phyloP scores from a whole-genome alignment of 441 rosid species.

The Pelargonium citronellum region DNA sequence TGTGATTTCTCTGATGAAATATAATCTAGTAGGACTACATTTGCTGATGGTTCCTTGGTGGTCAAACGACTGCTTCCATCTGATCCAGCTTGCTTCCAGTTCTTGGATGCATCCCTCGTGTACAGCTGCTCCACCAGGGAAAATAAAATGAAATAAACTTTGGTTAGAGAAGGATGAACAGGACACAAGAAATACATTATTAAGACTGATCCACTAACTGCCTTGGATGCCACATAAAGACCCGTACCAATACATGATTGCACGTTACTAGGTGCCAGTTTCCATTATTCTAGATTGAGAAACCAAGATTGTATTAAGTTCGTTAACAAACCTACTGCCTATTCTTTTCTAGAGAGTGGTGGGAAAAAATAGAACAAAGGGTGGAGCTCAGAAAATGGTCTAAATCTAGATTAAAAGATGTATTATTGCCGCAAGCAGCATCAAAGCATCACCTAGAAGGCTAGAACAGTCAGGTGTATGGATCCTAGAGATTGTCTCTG shows the following conservation, averaged over 20 bases:
- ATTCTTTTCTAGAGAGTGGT: neutral
- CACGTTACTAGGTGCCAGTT: neutral
- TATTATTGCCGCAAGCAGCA: neutral
- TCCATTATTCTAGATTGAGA: neutral
- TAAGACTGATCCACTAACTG: neutral
- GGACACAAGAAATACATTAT: neutral
- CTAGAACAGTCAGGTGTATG: too few species aligned
- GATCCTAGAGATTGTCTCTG: too few species aligned
- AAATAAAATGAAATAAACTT: constrained; percentile 7
- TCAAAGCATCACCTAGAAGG: neutral
- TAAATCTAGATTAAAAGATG: neutral
- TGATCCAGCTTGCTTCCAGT: constrained; percentile 65
- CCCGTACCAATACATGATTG: neutral
- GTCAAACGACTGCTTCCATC: constrained; percentile 60
- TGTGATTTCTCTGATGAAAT: constrained; percentile 76
- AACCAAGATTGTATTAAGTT: neutral
- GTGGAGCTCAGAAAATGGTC: neutral
- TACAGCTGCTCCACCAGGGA: constrained; percentile 46
- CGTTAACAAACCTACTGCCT: neutral
- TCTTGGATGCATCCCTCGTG: constrained; percentile 77
- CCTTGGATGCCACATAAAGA: neutral
- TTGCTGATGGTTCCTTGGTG: constrained; percentile 79
- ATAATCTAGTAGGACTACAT: constrained; percentile 58
- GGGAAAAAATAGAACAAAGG: neutral
- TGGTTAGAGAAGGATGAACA: neutral